Conservation (phyloP, 768 basidiomycete species). For the Podaxis sp. region DNA sequence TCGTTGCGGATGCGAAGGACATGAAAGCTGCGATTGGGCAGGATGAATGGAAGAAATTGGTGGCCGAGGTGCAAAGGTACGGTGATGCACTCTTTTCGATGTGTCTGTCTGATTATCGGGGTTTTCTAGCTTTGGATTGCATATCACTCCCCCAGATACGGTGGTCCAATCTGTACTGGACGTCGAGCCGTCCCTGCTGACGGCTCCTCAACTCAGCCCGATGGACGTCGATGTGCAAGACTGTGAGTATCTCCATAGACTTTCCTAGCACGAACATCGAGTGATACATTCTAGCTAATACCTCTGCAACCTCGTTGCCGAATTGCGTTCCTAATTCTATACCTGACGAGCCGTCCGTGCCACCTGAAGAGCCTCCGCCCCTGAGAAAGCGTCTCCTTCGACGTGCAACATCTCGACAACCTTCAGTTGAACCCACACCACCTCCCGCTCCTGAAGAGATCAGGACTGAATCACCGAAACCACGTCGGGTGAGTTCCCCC, state of each 20-base stretch:
- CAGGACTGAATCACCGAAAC: conserved; percentile 14
- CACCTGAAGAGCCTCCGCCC: conserved; percentile 25
- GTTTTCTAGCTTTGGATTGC: conserved; percentile 35
- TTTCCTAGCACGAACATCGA: not conserved
- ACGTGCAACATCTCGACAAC: conserved; percentile 39
- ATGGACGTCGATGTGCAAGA: conserved; percentile 19
- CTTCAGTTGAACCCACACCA: conserved; percentile 35
- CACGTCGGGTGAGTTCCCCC: conserved; percentile 12
- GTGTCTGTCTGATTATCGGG: not conserved
- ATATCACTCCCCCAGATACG: conserved; percentile 44
- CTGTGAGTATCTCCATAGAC: not conserved
- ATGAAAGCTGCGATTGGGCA: conserved; percentile 52
- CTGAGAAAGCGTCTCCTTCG: conserved; percentile 31
- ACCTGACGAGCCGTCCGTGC: conserved; percentile 48
- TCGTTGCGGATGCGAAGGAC: conserved; percentile 50
- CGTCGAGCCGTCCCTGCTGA: conserved; percentile 31
- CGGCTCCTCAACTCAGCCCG: conserved; percentile 15
- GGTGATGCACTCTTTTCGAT: conserved; percentile 15
- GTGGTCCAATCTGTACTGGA: conserved; percentile 52
- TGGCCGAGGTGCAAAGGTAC: conserved; percentile 51
- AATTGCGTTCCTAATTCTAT: conserved; percentile 53
- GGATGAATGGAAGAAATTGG: conserved; percentile 54
- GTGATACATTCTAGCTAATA: conserved; percentile 11
- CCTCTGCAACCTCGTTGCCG: conserved; percentile 39
- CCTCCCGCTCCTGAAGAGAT: not conserved